Percentiles rank a stretch among this genome's conserved stretches.
Conservation (phyloP, 2,329 filamentous ascomycete species). For the Trichophyton benhamiae region DNA sequence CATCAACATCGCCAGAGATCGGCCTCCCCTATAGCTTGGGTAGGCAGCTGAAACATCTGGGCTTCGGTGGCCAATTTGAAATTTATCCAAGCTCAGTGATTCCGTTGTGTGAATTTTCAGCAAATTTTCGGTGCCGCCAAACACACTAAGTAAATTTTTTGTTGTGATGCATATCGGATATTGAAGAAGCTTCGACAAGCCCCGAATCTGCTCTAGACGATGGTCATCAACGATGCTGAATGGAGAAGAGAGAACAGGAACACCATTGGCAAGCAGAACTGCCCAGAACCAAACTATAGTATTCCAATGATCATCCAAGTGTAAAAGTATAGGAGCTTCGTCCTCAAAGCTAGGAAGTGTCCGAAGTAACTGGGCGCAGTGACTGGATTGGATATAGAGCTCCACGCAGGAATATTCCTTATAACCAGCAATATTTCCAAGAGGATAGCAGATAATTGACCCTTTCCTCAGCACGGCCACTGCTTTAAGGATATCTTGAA, state of each 20-base stretch:
- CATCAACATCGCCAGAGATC: slow-evolving; percentile 28
- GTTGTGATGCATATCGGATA: neutral
- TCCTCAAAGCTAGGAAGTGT: neutral
- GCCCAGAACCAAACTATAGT: slow-evolving; percentile 34
- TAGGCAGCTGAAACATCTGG: neutral
- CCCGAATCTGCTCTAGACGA: neutral
- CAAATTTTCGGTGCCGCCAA: neutral
- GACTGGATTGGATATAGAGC: neutral
- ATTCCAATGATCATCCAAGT: slow-evolving; percentile 29
- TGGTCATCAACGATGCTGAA: slow-evolving; percentile 16
- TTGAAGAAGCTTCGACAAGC: neutral
- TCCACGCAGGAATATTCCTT: neutral
- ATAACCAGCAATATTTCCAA: neutral
- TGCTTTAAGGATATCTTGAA: neutral
- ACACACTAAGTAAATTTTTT: neutral
- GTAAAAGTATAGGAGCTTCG: slow-evolving; percentile 9
- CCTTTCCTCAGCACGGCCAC: neutral
- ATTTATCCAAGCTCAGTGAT: neutral
- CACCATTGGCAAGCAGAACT: slow-evolving; percentile 24
- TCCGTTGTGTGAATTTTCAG: neutral
- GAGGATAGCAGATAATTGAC: neutral
- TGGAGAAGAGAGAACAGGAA: slow-evolving; percentile 29
- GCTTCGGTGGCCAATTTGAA: neutral
- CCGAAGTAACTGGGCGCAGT: neutral
- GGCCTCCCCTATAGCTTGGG: neutral